phyloP scores from a whole-genome alignment of 805 yeast genomes.

The Starmerella floris region DNA sequence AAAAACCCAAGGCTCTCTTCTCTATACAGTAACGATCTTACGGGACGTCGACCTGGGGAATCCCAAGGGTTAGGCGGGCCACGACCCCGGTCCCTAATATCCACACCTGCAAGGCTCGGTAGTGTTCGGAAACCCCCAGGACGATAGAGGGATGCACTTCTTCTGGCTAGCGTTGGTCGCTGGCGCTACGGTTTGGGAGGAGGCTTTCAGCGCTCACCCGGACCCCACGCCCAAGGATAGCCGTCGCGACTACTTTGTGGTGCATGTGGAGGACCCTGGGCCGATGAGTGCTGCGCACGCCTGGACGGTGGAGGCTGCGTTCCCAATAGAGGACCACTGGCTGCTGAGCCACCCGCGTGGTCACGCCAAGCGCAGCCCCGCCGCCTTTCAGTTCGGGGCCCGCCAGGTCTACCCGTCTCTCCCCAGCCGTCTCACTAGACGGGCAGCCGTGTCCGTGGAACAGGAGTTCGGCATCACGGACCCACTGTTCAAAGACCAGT shows the following conservation, averaged over 20 bases:
- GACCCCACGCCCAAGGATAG: constrained; percentile 18
- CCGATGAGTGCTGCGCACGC: constrained; percentile 2
- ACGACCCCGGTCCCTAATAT: too few relatives aligned
- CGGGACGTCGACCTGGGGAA: too few relatives aligned
- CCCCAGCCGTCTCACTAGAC: constrained; percentile 4
- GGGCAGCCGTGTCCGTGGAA: constrained; percentile 15
- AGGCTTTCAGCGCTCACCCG: constrained; percentile 16
- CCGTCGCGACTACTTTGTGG: constrained; percentile 19
- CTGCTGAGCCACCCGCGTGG: constrained; percentile 15
- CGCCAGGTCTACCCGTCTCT: constrained; percentile 5
- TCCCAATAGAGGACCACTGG: constrained; percentile 23
- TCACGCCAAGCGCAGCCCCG: background rate
- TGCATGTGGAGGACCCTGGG: constrained; percentile 13
- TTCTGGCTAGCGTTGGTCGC: constrained; percentile 1
- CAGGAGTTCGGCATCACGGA: constrained; percentile 53
- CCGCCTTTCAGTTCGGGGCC: constrained; percentile 4
- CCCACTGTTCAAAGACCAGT: constrained; percentile 71
- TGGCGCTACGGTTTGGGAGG: constrained; percentile 15
- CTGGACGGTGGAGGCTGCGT: constrained; percentile 20
- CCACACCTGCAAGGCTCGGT: too few relatives aligned
- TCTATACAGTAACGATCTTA: too few relatives aligned
- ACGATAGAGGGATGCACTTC: too few relatives aligned
- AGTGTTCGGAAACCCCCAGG: too few relatives aligned
- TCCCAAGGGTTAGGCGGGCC: too few relatives aligned
- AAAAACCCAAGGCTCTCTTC: too few relatives aligned